Conservation (phyloP, 768 basidiomycete species). For the Termitomyces titanicus region DNA sequence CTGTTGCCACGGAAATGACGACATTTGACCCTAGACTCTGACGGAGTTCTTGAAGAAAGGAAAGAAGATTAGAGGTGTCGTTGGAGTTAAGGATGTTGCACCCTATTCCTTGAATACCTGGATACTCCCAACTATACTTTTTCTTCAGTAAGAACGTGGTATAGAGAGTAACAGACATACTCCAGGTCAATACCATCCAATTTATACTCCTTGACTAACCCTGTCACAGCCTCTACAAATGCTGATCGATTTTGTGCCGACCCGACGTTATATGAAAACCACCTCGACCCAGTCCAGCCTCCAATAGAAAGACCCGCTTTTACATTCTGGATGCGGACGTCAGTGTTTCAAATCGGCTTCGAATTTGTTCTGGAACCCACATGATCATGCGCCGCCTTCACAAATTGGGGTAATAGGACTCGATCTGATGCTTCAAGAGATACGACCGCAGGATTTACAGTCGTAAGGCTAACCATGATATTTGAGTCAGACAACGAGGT, state of each 20-base stretch:
- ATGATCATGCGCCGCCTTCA: slow-evolving; percentile 38
- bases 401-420: slow-evolving; percentile 50
- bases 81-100: slow-evolving; percentile 61
- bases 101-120: slow-evolving; percentile 58
- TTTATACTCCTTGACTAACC: slow-evolving; percentile 43
- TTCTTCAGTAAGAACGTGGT: slow-evolving; percentile 2
- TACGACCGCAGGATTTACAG: slow-evolving; percentile 31
- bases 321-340: slow-evolving; percentile 37
- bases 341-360: not conserved
- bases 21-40: slow-evolving; percentile 47
- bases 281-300: slow-evolving; percentile 64
- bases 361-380: slow-evolving; percentile 33
- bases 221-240: slow-evolving; percentile 51
- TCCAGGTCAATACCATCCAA: slow-evolving; percentile 71
- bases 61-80: slow-evolving; percentile 78
- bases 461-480: slow-evolving; percentile 31
- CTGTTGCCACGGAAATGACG: slow-evolving; percentile 70
- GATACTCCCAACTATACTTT: slow-evolving; percentile 78
- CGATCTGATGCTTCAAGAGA: slow-evolving; percentile 40
- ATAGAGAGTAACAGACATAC: slow-evolving; percentile 32
- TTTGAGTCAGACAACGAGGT: not conserved
- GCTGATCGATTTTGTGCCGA: slow-evolving; percentile 51
- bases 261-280: slow-evolving; percentile 57
- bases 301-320: slow-evolving; percentile 59
- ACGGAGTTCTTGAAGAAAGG: slow-evolving; percentile 72